These are phyloP conservation scores for Apiospora koreana DNA, from an alignment of 2,329 filamentous ascomycete genomes.

Conservation along the genomic window DNA sequence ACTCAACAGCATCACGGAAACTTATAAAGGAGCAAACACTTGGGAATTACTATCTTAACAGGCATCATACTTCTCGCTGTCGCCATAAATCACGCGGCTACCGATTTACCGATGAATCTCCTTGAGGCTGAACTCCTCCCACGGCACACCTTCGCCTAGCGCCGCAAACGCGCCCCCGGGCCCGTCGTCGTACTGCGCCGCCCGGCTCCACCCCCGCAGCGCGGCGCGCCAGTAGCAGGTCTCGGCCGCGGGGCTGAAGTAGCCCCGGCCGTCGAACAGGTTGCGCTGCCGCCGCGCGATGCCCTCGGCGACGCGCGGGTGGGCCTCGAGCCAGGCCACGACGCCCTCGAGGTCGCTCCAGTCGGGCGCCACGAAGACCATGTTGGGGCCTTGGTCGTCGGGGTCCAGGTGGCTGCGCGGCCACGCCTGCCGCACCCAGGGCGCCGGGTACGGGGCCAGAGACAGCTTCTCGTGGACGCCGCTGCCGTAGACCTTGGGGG, in stretches of 20 bases:
- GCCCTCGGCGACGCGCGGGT: slow-evolving; percentile 44
- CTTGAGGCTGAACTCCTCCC: slow-evolving; percentile 40
- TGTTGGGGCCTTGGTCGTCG: slow-evolving; percentile 40
- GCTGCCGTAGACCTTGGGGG: neutral
- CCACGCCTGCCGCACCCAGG: slow-evolving; percentile 39
- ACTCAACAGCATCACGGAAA: too few species aligned
- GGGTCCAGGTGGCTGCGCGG: slow-evolving; percentile 29
- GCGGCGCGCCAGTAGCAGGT: slow-evolving; percentile 54
- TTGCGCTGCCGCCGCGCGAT: slow-evolving; percentile 50
- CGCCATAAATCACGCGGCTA: neutral
- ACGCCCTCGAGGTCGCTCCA: slow-evolving; percentile 49
- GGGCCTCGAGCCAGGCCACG: slow-evolving; percentile 45
- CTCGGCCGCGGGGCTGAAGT: slow-evolving; percentile 52
- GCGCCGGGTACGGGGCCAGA: slow-evolving; percentile 26
- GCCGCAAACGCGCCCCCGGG: slow-evolving; percentile 33
- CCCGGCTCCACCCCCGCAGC: slow-evolving; percentile 47
- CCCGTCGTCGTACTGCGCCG: slow-evolving; percentile 34
- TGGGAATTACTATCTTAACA: too few species aligned
- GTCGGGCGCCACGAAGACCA: slow-evolving; percentile 18
- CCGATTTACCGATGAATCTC: slow-evolving; percentile 29
- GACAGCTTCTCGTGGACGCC: slow-evolving; percentile 12
- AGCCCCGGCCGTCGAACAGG: slow-evolving; percentile 43
- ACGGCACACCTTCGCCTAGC: slow-evolving; percentile 34
- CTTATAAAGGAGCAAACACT: too few species aligned
- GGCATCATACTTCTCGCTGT: too few species aligned